These are phyloP conservation scores for Yamadazyma dushanensis DNA, from an alignment of 1,139 yeast genomes.

Conservation along the genomic window DNA sequence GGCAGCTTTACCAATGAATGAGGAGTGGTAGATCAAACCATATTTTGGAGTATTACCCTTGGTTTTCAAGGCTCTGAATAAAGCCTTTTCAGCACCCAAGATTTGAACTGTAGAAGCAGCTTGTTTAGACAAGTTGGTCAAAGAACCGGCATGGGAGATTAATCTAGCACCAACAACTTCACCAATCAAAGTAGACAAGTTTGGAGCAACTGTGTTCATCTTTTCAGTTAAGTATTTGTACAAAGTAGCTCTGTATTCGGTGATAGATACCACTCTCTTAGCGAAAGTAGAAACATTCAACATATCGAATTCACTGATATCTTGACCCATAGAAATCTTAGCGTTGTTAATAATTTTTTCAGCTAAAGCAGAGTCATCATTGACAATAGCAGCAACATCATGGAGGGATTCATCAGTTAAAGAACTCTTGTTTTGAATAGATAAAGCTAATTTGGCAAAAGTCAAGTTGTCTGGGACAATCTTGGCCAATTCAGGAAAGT, in stretches of 20 bases:
- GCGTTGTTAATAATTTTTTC: slow-evolving; percentile 86
- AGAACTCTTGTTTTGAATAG: slow-evolving; percentile 84
- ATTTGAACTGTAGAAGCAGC: slow-evolving; percentile 99
- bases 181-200: slow-evolving; percentile 91
- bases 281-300: slow-evolving; percentile 87
- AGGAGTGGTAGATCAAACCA: slow-evolving; percentile 95
- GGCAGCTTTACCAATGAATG: slow-evolving; percentile 95
- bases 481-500: slow-evolving; percentile 98
- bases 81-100: slow-evolving; percentile 98
- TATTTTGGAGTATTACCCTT: slow-evolving; percentile 98
- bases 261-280: slow-evolving; percentile 89
- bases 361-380: slow-evolving; percentile 93
- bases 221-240: slow-evolving; percentile 86
- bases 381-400: slow-evolving; percentile 83
- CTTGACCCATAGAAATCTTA: slow-evolving; percentile 98
- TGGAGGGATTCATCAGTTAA: slow-evolving; percentile 82
- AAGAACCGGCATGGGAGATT: slow-evolving; percentile 96
- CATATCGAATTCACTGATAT: slow-evolving; percentile 85
- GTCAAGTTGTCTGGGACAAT: slow-evolving; percentile 90
- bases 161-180: slow-evolving; percentile 98
- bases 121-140: slow-evolving; percentile 91
- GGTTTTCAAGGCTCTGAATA: slow-evolving; percentile 97
- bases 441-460: slow-evolving; percentile 80
- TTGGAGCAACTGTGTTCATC: slow-evolving; percentile 99
- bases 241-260: slow-evolving; percentile 92